These are phyloP conservation scores for Flaveria sonorensis DNA, from an alignment of 129 eudicot genomes.

Conservation along the genomic window DNA sequence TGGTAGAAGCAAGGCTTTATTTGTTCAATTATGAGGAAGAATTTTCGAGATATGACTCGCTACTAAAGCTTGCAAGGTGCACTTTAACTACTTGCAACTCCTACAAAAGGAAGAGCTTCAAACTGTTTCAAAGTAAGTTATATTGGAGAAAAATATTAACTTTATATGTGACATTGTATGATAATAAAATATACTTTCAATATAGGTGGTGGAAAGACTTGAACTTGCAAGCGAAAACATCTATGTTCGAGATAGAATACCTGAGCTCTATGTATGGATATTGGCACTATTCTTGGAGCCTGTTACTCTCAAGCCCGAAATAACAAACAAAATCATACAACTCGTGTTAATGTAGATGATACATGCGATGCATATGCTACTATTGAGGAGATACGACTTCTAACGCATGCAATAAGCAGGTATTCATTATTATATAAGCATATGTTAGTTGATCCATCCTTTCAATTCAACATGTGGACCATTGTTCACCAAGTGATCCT, in stretches of 20 bases:
- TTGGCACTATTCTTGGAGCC: neutral
- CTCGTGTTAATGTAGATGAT: neutral
- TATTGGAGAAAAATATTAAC: too few species aligned
- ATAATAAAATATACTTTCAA: too few species aligned
- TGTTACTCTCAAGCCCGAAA: neutral
- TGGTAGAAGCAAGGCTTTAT: neutral
- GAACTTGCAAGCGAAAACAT: neutral
- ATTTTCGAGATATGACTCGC: neutral
- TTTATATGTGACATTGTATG: too few species aligned
- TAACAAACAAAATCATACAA: neutral
- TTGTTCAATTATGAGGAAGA: neutral
- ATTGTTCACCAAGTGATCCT: neutral
- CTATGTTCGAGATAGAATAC: neutral
- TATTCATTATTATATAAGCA: neutral
- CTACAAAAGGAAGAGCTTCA: slow-evolving; percentile 7
- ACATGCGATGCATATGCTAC: neutral
- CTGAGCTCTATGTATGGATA: neutral
- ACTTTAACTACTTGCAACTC: slow-evolving; percentile 1
- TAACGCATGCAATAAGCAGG: neutral
- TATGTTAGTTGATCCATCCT: neutral
- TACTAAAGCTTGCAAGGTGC: neutral
- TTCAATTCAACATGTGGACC: too few species aligned
- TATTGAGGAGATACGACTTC: neutral
- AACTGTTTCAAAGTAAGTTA: neutral
- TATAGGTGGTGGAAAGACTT: neutral